A percentile compares a stretch with the other conserved stretches of the same genome.
phyloP scores from a whole-genome alignment of 805 yeast genomes.

The Saccharomycopsis amapae region DNA sequence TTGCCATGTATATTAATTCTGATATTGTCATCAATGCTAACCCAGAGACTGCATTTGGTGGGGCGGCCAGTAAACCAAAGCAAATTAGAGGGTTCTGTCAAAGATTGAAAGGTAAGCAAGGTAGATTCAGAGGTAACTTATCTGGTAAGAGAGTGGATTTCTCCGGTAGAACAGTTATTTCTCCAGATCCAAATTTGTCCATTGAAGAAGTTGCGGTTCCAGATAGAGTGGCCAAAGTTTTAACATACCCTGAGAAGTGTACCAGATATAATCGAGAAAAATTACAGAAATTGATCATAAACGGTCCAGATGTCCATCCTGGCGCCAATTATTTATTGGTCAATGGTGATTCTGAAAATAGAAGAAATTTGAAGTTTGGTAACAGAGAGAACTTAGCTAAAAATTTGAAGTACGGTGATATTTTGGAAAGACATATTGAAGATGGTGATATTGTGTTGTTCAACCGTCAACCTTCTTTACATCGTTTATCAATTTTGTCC shows the following conservation, averaged over 20 bases:
- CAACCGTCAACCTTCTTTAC: constrained; percentile 97
- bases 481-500: constrained; percentile 85
- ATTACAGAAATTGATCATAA: constrained; percentile 62
- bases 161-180: constrained; percentile 95
- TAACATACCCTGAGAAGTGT: constrained; percentile 93
- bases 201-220: constrained; percentile 99
- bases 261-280: constrained; percentile 80
- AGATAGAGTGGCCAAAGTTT: constrained; percentile 88
- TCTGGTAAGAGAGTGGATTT: constrained; percentile 99
- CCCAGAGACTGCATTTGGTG: constrained; percentile 54
- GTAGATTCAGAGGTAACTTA: constrained; percentile 95
- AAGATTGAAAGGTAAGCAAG: constrained; percentile 96
- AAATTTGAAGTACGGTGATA: constrained; percentile 75
- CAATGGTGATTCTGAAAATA: constrained; percentile 68
- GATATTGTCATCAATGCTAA: constrained; percentile 62
- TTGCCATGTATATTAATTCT: constrained; percentile 95
- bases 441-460: constrained; percentile 95
- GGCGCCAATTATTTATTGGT: constrained; percentile 92
- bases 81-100: constrained; percentile 96
- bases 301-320: constrained; percentile 87
- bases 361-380: constrained; percentile 86
- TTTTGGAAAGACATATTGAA: constrained; percentile 93
- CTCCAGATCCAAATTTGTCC: constrained; percentile 93
- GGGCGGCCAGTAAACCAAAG: constrained; percentile 56
- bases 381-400: constrained; percentile 73